Evolutionary conservation across 2,329 filamentous ascomycete genomes (phyloP), one percentile per base, ranked within the genome.

Genomic region (Colletotrichum cuscutae): DNA sequence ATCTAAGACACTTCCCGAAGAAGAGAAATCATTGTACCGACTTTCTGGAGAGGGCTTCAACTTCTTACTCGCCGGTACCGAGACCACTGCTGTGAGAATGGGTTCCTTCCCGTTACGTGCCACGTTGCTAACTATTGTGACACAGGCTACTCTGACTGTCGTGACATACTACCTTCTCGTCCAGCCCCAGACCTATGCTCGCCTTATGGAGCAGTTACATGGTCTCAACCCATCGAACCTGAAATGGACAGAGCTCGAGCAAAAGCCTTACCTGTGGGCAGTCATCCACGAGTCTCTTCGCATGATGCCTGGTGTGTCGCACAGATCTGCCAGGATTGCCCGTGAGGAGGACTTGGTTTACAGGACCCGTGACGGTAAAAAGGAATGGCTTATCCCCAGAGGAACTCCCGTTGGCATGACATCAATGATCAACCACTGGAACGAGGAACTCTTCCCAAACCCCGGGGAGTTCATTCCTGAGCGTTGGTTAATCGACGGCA

Each of bases 51-150:
- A 73, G 32, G 61, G 66, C 6, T 71, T 73, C 57, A 71, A 71
- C 62, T 73, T 90, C 71, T 84, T 91, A 60, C 80, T 90, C 0
- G 89, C 89, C 0, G 89, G 89, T 1, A 82, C 89, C 5, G 89
- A 91, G 70, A 86, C 84, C 5, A 84, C 84, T 28, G 81, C 80
- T 1, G 81, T 72, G 58, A 56, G 70, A 59, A 49, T 9, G 12
- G 4, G 8, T 28, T n/a, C 15, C 7, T 11, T 28, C n/a, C 26
- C n/a, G 8, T 46, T 13, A 15, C 0, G 2, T 9, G 7, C 15
- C 6, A 11, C 5, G 1, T 49, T 57, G 24, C 60, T 72, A 26
- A 72, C 24, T 1, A 7, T 28, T 9, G 6, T 22, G 1, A 2
- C 22, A 7, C 24, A 72, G 70, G 70, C 80, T 78, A 73, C 71